phyloP scores from a whole-genome alignment of 2,329 filamentous ascomycete genomes.

The Myriosclerotinia duriaeana region DNA sequence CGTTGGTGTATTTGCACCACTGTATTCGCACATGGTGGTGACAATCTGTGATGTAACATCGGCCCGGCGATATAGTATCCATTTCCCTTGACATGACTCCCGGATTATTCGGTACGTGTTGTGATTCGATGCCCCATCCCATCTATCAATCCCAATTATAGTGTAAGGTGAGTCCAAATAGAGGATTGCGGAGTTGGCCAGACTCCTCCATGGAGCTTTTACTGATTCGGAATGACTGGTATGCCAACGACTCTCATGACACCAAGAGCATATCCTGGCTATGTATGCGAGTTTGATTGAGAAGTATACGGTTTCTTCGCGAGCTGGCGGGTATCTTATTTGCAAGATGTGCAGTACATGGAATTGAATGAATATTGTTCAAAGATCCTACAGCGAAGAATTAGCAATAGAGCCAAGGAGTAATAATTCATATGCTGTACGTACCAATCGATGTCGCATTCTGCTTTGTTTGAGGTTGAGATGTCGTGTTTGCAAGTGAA shows the following conservation, averaged over 20 bases:
- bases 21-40: constrained; percentile 12
- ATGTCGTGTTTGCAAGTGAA: constrained; percentile 9
- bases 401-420: background rate
- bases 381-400: background rate
- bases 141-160: background rate
- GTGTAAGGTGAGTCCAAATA: background rate
- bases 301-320: background rate
- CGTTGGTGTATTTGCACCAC: background rate
- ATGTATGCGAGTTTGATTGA: background rate
- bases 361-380: background rate
- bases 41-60: constrained; percentile 1
- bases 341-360: background rate
- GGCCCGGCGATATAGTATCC: background rate
- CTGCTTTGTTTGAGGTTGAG: constrained; percentile 17
- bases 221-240: background rate
- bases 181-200: background rate
- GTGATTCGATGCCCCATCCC: background rate
- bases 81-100: background rate
- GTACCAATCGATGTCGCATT: background rate
- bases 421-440: background rate
- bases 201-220: background rate
- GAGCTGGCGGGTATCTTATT: background rate
- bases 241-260: background rate
- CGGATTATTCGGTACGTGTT: background rate
- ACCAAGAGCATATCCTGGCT: background rate